These are phyloP conservation scores for Coemansia sp. DNA, from an alignment of 371 early-diverging fungal species.

Conservation along the genomic window DNA sequence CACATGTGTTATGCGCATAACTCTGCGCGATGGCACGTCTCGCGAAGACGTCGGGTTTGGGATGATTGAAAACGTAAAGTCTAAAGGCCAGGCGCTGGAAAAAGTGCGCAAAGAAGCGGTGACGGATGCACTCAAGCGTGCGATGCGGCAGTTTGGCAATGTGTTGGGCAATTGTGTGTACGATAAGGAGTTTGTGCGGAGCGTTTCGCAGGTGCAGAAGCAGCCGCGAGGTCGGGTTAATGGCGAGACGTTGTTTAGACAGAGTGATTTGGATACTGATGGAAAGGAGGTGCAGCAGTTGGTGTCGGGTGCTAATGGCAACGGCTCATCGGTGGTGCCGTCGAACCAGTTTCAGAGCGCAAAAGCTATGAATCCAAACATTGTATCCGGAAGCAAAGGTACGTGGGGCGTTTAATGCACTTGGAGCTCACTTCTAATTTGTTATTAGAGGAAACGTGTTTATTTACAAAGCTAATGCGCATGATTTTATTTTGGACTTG, in stretches of 20 bases:
- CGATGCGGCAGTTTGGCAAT: conserved; percentile 92
- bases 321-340: not conserved
- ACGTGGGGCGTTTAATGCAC: not conserved
- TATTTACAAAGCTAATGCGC: not conserved
- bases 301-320: not conserved
- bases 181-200: conserved; percentile 80
- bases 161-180: conserved; percentile 94
- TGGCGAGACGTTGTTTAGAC: conserved; percentile 25
- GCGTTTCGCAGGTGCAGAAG: conserved; percentile 53
- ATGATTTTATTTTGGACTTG: not conserved
- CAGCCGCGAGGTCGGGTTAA: conserved; percentile 24
- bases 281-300: not conserved
- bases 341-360: conserved; percentile 1
- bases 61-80: conserved; percentile 74
- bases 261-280: conserved; percentile 24
- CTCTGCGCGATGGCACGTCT: conserved; percentile 89
- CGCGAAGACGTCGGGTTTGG: conserved; percentile 96
- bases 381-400: not conserved
- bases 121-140: conserved; percentile 96
- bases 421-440: not conserved
- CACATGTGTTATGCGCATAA: conserved; percentile 82
- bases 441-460: too few relatives aligned
- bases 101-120: conserved; percentile 95
- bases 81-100: conserved; percentile 83
- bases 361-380: not conserved